These are phyloP conservation scores for Amanita thiersii DNA, from an alignment of 768 basidiomycete species.

Conservation along the genomic window DNA sequence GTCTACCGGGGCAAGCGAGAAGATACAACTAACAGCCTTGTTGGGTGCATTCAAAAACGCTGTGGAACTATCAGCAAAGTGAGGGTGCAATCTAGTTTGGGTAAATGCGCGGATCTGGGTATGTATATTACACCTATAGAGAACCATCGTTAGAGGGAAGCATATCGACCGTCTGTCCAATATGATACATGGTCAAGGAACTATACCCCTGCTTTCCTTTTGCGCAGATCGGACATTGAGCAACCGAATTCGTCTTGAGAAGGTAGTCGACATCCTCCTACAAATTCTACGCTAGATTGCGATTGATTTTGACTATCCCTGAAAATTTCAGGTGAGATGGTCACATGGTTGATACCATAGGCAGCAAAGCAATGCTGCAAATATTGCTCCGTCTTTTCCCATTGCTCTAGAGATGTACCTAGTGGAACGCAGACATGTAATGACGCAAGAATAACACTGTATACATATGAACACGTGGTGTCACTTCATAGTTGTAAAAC, in stretches of 20 bases:
- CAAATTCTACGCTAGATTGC: conserved; percentile 19
- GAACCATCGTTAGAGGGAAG: too few species aligned
- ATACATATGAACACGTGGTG: conserved; percentile 2
- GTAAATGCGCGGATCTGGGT: too few species aligned
- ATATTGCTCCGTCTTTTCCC: conserved; percentile 40
- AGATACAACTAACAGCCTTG: conserved; percentile 87
- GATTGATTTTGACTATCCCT: conserved; percentile 23
- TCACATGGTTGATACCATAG: conserved; percentile 47
- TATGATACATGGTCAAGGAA: neutral
- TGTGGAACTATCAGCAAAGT: conserved; percentile 63
- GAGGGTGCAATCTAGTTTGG: conserved; percentile 14
- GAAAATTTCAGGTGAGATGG: conserved; percentile 43
- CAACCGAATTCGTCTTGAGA: conserved; percentile 36
- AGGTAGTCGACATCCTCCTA: conserved; percentile 24
- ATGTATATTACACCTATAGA: too few species aligned
- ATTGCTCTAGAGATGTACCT: conserved; percentile 38
- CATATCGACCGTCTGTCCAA: too few species aligned
- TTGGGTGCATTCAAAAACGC: conserved; percentile 91
- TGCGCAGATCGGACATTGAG: conserved; percentile 29
- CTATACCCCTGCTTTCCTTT: conserved; percentile 18
- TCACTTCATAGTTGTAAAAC: conserved; percentile 11
- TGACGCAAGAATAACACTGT: conserved; percentile 42
- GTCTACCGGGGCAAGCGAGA: conserved; percentile 89
- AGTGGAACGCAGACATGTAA: conserved; percentile 44
- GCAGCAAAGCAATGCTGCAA: conserved; percentile 44